A percentile compares a stretch with the other conserved stretches of the same genome.
Evolutionary conservation across 345 rosid genomes (phyloP).

Genomic region (Psidium friedrichsthalianum): DNA sequence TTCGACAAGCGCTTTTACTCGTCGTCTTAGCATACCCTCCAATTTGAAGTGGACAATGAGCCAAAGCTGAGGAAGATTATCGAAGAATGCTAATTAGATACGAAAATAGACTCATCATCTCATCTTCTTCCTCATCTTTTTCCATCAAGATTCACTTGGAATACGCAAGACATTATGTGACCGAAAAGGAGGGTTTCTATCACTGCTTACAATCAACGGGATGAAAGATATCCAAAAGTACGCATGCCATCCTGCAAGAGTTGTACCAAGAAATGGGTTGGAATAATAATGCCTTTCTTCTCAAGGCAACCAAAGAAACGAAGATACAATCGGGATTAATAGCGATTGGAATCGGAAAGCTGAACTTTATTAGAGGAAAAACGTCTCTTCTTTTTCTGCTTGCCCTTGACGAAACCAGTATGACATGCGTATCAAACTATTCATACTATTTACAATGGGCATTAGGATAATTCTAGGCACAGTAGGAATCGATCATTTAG

Average conservation of each 20-base stretch:
- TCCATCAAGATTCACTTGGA: background rate
- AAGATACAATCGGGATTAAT: background rate
- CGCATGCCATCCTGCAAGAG: conserved; percentile 57
- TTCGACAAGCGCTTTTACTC: conserved; percentile 53
- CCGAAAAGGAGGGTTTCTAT: background rate
- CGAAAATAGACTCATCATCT: background rate
- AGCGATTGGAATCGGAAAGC: too few species aligned
- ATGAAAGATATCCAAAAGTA: conserved; percentile 66
- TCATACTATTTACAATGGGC: too few species aligned
- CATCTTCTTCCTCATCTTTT: background rate
- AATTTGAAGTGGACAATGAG: conserved; percentile 56
- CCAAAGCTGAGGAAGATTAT: conserved; percentile 28
- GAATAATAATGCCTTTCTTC: background rate
- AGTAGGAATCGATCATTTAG: too few species aligned
- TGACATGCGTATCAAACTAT: too few species aligned
- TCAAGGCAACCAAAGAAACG: background rate
- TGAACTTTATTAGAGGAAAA: too few species aligned
- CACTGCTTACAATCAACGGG: conserved; percentile 48
- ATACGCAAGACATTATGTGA: background rate
- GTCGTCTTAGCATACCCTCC: conserved; percentile 46
- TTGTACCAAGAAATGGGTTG: background rate
- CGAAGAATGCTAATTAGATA: background rate
- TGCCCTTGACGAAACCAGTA: too few species aligned
- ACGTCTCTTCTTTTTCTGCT: too few species aligned
- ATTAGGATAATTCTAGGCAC: too few species aligned